Base-by-base conservation (phyloP, 257 asterid species). In the Anisodus acutangulus region DNA sequence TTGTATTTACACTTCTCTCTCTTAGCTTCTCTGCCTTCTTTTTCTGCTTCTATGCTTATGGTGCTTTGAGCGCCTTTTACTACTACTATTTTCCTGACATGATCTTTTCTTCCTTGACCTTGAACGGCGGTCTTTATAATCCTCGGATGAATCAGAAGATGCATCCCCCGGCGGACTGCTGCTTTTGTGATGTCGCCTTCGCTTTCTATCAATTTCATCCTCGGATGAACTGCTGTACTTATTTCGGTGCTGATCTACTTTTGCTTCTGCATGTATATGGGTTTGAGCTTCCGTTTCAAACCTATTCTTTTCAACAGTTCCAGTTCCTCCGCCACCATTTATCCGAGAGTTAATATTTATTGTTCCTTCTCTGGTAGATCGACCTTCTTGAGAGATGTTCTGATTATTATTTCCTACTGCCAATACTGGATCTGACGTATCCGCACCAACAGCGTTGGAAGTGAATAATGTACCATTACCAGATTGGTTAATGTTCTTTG, bases 1-100 rank as follows among this genome's bases (percentile, higher is more conserved):
- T 83, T 84, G 68, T 86, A 70, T 80, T 71, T 88, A 83, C 79
- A 90, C 86, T 88, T 92, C 88, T 87, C 91, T 85, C 91, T 90
- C 86, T 86, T 92, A 78, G 66, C 79, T 41, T 86, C 88, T 66
- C 90, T 87, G n/a, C 84, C 85, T 39, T 88, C 91, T 89, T 82
- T 90, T 58, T 85, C 90, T 51, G 97, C 91, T 85, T 83, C 90
- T 89, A 86, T 91, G 93, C 84, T 91, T 94, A 81, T 80, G 90
- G 87, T 93, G 97, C 91, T 93, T 94, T 37, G 97, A 88, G 74
- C 84, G 97, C 82, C 89, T 93, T 86, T 89, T 88, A 85, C 93
- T 89, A 86, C 97, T 88, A 83, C 93, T 89, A 88, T 89, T 92
- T 58, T 89, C 94, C 66, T 87, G 85, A 16, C 90, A 83, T 43